Evolutionary conservation across 2,329 filamentous ascomycete species (phyloP), one percentile per base, ranked within the genome.

Genomic region (Cordyceps cateniannulata): DNA sequence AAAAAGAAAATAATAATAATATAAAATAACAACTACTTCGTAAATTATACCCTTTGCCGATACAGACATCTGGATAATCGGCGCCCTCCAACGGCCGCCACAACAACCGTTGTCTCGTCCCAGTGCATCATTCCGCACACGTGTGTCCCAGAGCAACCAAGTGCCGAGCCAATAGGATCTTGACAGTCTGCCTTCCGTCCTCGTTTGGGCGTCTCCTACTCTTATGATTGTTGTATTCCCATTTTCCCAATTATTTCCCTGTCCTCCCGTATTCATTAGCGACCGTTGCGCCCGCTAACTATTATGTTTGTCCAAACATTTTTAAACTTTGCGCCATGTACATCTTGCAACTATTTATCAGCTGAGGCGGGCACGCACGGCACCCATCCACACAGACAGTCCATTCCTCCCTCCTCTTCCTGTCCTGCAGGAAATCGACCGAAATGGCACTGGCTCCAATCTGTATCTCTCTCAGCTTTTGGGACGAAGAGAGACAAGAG

Each of bases 121-220:
- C 29, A 32, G 29, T 32, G 29, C 29, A 32, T 32, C 29, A 10
- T 29, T 29, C 27, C 27, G 27, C 27, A 25, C 44, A 45, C 25
- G 52, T 54, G 54, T 49, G 44, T 56, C 24, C n/a, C 24, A 22
- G 38, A 27, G 18, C 24, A 44, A 16, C 38, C 56, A 51, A 44
- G 29, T 59, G 56, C 47, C 56, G 56, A 59, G 32, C 56, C 56
- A 59, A 59, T 59, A 47, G 56, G 35, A 59, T 59, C 45, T 50
- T 58, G 55, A 35, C 32, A 40, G 25, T 14, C 27, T 12, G n/a
- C 4, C 29, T 32, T 35, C 16, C 14, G 10, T 10, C 12, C 53
- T 32, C 14, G 38, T 42, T 16, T n/a, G 18, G 40, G 40, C 18
- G 16, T 42, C 10, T 38, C 16, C 35, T 38, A 14, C 35, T 38